These are phyloP conservation scores for Adenanthera pavonina DNA, from an alignment of 306 rosid species.

Conservation along the genomic window DNA sequence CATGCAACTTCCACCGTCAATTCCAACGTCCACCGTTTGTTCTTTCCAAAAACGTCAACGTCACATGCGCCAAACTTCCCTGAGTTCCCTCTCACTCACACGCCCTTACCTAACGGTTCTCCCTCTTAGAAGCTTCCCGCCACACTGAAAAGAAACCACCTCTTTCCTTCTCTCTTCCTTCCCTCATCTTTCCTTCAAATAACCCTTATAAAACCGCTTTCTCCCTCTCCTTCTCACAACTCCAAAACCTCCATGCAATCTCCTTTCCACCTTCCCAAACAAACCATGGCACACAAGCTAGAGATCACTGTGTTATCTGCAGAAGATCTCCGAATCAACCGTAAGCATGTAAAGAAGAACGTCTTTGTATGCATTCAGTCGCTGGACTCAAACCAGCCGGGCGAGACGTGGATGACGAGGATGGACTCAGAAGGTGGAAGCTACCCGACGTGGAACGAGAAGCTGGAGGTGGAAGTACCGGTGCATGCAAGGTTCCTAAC, in stretches of 20 bases:
- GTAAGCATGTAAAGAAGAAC: constrained; percentile 46
- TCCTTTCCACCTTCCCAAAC: constrained; percentile 1
- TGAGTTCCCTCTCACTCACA: not conserved
- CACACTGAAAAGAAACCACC: constrained; percentile 36
- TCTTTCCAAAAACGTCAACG: not conserved
- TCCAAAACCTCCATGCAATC: not conserved
- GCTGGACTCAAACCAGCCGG: not conserved
- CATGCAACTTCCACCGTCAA: not conserved
- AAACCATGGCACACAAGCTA: constrained; percentile 28
- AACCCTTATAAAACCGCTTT: not conserved
- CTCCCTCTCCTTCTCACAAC: not conserved
- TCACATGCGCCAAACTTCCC: not conserved
- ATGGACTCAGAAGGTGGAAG: constrained; percentile 48
- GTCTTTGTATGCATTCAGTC: constrained; percentile 42
- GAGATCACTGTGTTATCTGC: constrained; percentile 67
- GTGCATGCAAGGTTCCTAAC: constrained; percentile 39
- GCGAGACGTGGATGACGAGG: not conserved
- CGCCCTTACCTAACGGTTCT: not conserved
- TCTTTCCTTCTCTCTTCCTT: constrained; percentile 45
- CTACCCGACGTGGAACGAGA: constrained; percentile 54
- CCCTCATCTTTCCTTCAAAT: constrained; percentile 39
- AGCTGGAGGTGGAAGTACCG: constrained; percentile 51
- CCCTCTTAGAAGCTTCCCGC: not conserved
- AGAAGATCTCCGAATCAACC: constrained; percentile 52
- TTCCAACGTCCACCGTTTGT: constrained; percentile 4